Base-by-base conservation (phyloP, 805 yeast genomes). In the Starmerella bombi region DNA sequence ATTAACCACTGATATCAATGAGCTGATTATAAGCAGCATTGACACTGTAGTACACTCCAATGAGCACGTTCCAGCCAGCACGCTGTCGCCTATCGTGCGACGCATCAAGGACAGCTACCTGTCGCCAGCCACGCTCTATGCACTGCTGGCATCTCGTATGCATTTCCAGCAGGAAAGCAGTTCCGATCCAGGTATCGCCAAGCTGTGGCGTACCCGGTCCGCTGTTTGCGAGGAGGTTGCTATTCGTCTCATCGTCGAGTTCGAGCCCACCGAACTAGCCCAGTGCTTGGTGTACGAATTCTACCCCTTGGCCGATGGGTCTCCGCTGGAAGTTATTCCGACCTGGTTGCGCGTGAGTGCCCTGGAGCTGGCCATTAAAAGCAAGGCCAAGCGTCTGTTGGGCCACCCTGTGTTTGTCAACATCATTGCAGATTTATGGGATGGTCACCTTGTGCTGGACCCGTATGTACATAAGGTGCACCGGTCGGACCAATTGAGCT, bases 181-280 rank as follows among this genome's bases (percentile, higher is more conserved):
- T 6, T 39, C 50, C 7, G 53, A 56, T 28, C 62, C 64, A 4
- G 57, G 59, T 14, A 46, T 46, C 43, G 50, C 58, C 12, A 59
- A 63, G 28, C 50, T 61, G 6, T 49, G 59, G 57, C 39, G 50
- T 5, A 70, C 77, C 3, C 64, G 73, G 39, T 66, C 75, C 25
- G 64, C 59, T 41, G 59, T 71, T 3, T 72, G 77, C 50, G 77
- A 72, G 53, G 50, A 69, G n/a, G 56, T 71, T 27, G 73, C 76
- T 2, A 60, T 70, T 17, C 58, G 72, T 44, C 61, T 72, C 53
- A 57, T 72, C 23, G 57, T 69, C 34, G 75, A 69, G 41, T 51
- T 49, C 25, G 60, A 60, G 32, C 59, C 65, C 3, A 58, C 54
- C 25, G 66, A 63, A 40, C 53, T 74, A 32, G 66, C 71, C 31